phyloP scores from a whole-genome alignment of 257 asterid genomes.

The Craterostigma plantagineum region DNA sequence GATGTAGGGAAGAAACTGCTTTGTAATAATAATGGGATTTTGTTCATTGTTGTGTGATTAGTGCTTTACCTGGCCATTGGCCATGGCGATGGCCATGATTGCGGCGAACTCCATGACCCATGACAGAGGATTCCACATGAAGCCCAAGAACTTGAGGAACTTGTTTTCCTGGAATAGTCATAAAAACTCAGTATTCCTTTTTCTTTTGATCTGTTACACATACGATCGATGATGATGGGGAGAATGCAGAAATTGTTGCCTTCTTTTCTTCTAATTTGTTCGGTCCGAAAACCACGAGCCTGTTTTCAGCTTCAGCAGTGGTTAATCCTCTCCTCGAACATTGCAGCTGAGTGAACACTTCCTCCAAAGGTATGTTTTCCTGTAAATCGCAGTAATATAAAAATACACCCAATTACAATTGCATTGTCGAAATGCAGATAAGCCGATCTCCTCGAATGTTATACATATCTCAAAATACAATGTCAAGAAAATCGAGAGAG shows the following conservation, averaged over 20 bases:
- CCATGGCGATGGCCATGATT: conserved; percentile 52
- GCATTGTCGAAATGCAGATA: no score
- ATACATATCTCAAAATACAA: not conserved
- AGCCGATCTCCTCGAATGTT: no score
- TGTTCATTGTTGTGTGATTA: no score
- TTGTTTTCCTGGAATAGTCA: conserved; percentile 35
- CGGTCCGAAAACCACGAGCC: conserved; percentile 59
- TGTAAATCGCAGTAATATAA: conserved; percentile 16
- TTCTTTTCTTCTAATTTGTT: conserved; percentile 85
- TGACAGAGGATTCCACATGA: conserved; percentile 81
- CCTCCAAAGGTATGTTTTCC: conserved; percentile 70
- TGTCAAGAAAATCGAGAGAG: not conserved
- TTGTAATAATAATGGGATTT: not conserved
- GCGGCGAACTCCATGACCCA: conserved; percentile 90
- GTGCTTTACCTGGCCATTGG: conserved; percentile 56
- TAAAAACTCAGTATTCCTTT: not conserved
- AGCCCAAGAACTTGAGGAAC: conserved; percentile 46
- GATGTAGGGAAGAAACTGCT: not conserved
- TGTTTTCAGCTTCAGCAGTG: conserved; percentile 29
- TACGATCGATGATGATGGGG: not conserved
- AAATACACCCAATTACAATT: no score
- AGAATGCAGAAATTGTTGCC: conserved; percentile 11
- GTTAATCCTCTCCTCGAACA: conserved; percentile 56
- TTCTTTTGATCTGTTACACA: not conserved
- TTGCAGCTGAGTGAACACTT: conserved; percentile 53